phyloP scores from a whole-genome alignment of 2,329 filamentous ascomycete species.

The Elsinoe necatrix region DNA sequence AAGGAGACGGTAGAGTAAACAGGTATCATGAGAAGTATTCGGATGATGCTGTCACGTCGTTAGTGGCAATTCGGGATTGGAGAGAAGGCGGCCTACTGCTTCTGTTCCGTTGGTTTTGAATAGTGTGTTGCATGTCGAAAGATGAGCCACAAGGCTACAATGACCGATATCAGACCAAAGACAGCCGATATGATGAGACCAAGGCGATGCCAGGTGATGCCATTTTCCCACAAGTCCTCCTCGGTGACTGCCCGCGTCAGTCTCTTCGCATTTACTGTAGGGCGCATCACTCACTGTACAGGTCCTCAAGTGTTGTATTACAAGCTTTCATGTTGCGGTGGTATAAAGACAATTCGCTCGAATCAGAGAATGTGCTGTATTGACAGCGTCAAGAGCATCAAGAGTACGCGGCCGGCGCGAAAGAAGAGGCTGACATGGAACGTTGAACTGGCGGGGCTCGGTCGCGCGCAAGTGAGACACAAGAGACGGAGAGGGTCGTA shows the following conservation, averaged over 20 bases:
- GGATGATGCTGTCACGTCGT: conserved; percentile 57
- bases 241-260: conserved; percentile 35
- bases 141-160: conserved; percentile 47
- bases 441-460: conserved; percentile 10
- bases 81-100: conserved; percentile 38
- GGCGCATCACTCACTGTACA: conserved; percentile 31
- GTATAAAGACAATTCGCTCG: background rate
- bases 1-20: conserved; percentile 69
- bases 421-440: conserved; percentile 14
- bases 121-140: conserved; percentile 53
- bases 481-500: background rate
- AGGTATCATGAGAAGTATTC: conserved; percentile 81
- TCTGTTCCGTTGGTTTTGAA: conserved; percentile 51
- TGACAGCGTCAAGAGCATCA: background rate
- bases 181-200: conserved; percentile 46
- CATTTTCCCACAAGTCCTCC: conserved; percentile 41
- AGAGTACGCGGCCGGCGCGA: conserved; percentile 9
- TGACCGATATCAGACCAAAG: conserved; percentile 45
- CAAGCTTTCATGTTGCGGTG: conserved; percentile 29
- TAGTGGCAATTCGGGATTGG: background rate
- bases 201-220: conserved; percentile 49
- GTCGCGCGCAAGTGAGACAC: background rate
- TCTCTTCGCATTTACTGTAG: background rate
- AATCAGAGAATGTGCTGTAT: background rate
- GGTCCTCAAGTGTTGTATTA: conserved; percentile 43